phyloP scores from a whole-genome alignment of 371 early-diverging fungal species.

The Dichotomocladium elegans region DNA sequence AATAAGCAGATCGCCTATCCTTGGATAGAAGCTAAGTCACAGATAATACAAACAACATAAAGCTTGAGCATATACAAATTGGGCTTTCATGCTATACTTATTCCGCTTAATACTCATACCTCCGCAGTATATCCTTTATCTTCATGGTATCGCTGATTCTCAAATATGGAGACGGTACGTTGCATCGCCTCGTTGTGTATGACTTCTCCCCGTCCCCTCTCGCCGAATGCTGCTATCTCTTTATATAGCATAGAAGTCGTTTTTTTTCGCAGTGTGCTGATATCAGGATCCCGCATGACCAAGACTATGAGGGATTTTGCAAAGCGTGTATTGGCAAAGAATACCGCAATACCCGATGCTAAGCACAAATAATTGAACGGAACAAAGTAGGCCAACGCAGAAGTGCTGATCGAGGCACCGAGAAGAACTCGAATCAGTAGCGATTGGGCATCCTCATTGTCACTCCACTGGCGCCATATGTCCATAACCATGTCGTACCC shows the following conservation, averaged over 20 bases:
- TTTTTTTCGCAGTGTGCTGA: slow-evolving; percentile 10
- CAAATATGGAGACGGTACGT: neutral
- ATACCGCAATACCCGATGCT: slow-evolving; percentile 19
- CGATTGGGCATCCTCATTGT: slow-evolving; percentile 23
- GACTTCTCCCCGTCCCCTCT: too few relatives aligned
- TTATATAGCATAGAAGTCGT: neutral
- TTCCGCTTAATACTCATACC: neutral
- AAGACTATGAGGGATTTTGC: slow-evolving; percentile 13
- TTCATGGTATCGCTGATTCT: slow-evolving; percentile 30
- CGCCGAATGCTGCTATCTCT: too few relatives aligned
- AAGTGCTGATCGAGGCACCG: slow-evolving; percentile 5
- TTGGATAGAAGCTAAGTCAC: slow-evolving; percentile 1
- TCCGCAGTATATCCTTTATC: slow-evolving; percentile 15
- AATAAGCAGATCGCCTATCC: slow-evolving; percentile 18
- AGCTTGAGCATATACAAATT: too few relatives aligned
- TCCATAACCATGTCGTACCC: slow-evolving; percentile 22
- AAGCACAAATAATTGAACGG: slow-evolving; percentile 21
- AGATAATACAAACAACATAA: too few relatives aligned
- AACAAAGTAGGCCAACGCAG: slow-evolving; percentile 14
- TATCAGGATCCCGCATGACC: slow-evolving; percentile 23
- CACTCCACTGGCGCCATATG: slow-evolving; percentile 21
- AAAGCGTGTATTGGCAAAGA: slow-evolving; percentile 29
- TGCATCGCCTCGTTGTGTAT: too few relatives aligned
- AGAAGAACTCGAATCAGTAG: slow-evolving; percentile 22
- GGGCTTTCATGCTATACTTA: neutral